Conservation (phyloP, 176 grass and related monocot genomes). For the Pharus latifolius region DNA sequence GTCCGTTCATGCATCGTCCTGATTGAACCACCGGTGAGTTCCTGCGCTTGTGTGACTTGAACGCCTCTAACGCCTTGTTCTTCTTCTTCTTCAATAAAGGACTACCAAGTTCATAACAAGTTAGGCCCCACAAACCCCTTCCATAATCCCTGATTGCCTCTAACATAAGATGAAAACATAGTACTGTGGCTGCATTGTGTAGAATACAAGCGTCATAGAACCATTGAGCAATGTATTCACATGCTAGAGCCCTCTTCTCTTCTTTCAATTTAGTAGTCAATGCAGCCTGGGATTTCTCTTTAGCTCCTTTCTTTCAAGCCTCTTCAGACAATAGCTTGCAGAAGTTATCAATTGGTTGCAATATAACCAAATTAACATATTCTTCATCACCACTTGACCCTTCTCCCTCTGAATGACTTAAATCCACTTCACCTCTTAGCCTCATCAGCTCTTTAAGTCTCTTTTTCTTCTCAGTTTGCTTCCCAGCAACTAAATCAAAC, state of each 20-base stretch:
- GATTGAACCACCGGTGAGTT: not conserved
- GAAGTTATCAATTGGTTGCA: too few relatives aligned
- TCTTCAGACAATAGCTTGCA: too few relatives aligned
- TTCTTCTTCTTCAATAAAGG: constrained; percentile 2
- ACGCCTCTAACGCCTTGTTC: not conserved
- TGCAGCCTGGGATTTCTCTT: not conserved
- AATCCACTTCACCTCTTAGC: not conserved
- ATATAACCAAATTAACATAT: not conserved
- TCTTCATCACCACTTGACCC: too few relatives aligned
- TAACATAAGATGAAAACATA: not conserved
- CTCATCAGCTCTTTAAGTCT: not conserved
- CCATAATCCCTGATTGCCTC: not conserved
- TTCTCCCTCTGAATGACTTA: too few relatives aligned
- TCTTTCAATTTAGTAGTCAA: not conserved
- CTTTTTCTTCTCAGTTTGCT: too few relatives aligned
- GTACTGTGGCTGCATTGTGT: not conserved
- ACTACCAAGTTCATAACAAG: not conserved
- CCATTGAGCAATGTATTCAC: not conserved
- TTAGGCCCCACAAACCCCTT: not conserved
- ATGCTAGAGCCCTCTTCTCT: not conserved
- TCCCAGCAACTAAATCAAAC: too few relatives aligned
- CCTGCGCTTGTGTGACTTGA: not conserved
- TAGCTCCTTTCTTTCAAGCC: too few relatives aligned
- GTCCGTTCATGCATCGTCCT: too few relatives aligned
- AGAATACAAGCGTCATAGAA: not conserved